Conservation (phyloP, 495 filamentous ascomycete species). For the Articulospora tetracladia region DNA sequence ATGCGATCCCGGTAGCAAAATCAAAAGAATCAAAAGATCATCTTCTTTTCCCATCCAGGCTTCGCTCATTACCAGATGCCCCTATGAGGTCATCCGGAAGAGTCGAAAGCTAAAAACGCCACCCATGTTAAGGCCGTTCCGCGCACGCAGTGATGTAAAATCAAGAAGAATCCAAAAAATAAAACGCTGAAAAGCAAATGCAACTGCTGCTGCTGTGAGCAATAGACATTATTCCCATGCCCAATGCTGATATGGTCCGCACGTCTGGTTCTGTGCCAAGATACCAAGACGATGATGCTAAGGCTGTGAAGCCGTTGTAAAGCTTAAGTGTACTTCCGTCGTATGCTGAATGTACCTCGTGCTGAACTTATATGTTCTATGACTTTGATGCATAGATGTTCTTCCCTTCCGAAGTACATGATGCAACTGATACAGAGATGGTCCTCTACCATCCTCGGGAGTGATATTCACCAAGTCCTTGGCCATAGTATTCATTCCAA, state of each 20-base stretch:
- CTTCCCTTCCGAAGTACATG: slow-evolving; percentile 12
- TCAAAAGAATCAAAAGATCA: slow-evolving; percentile 6
- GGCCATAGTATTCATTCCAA: slow-evolving; percentile 48
- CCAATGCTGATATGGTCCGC: slow-evolving; percentile 17
- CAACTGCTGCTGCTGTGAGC: slow-evolving; percentile 15
- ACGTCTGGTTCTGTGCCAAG: slow-evolving; percentile 24
- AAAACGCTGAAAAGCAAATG: slow-evolving; percentile 22
- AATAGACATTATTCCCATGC: slow-evolving; percentile 19
- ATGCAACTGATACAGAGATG: slow-evolving; percentile 17
- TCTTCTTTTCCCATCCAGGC: slow-evolving; percentile 19
- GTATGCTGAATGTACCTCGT: slow-evolving; percentile 14
- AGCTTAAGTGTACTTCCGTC: slow-evolving; percentile 21
- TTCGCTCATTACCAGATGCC: background rate
- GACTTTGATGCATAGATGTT: slow-evolving; percentile 13
- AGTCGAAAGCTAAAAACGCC: slow-evolving; percentile 20
- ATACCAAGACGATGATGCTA: slow-evolving; percentile 21
- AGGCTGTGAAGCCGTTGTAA: slow-evolving; percentile 27
- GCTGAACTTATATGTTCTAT: slow-evolving; percentile 21
- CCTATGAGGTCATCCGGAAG: background rate
- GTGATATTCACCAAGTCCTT: slow-evolving; percentile 46
- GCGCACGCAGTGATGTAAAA: slow-evolving; percentile 23
- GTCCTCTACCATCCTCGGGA: slow-evolving; percentile 47
- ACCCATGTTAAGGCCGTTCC: slow-evolving; percentile 17
- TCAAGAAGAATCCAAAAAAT: slow-evolving; percentile 12
- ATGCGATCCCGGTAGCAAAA: slow-evolving; percentile 15